These are phyloP conservation scores for Neurospora sublineolata DNA, from an alignment of 495 filamentous ascomycete genomes.

Conservation along the genomic window DNA sequence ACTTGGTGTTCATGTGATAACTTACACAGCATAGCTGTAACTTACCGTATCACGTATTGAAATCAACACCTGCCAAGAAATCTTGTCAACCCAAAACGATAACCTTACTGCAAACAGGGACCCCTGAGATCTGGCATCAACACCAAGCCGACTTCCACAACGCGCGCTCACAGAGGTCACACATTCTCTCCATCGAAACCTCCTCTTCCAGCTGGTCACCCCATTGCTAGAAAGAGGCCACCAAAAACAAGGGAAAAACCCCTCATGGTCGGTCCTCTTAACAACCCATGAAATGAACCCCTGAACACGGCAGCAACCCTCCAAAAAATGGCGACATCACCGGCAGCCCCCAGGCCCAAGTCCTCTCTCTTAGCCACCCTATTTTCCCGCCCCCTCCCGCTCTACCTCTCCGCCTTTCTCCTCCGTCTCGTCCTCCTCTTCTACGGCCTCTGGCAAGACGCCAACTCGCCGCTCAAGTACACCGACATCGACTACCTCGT, in stretches of 20 bases:
- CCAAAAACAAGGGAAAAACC: neutral
- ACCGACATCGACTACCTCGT: slow-evolving; percentile 98
- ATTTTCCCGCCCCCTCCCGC: slow-evolving; percentile 31
- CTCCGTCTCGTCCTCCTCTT: slow-evolving; percentile 62
- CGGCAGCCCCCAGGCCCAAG: neutral
- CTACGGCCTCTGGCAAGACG: slow-evolving; percentile 87
- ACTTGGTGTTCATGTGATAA: neutral
- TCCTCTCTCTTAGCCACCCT: slow-evolving; percentile 17
- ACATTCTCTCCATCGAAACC: neutral
- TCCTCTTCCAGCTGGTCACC: neutral
- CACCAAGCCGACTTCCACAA: neutral
- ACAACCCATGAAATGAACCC: neutral
- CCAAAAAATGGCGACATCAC: neutral
- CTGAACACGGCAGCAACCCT: neutral
- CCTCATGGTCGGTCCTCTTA: neutral
- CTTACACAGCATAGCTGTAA: neutral
- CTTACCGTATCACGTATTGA: neutral
- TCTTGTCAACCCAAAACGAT: neutral
- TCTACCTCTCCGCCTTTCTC: slow-evolving; percentile 57
- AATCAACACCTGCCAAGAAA: neutral
- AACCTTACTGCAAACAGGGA: neutral
- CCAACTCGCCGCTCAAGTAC: slow-evolving; percentile 82
- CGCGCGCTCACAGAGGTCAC: neutral
- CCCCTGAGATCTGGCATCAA: neutral
- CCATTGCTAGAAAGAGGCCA: neutral